Evolutionary conservation across 2,329 filamentous ascomycete genomes (phyloP), one percentile per base, ranked within the genome.

Genomic region (Didymosphaeria variabile): DNA sequence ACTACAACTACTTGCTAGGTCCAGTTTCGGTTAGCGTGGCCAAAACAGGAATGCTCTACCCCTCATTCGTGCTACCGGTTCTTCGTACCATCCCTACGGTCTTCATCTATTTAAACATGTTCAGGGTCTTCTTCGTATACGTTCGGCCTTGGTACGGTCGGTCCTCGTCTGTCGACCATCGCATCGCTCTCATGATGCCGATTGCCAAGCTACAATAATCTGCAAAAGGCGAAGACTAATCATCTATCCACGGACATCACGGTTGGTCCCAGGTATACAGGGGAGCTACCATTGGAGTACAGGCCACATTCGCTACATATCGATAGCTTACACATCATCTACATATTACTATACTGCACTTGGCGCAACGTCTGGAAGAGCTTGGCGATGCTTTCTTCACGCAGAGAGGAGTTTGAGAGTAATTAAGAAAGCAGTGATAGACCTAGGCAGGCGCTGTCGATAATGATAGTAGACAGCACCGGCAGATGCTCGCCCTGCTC

Each of bases 181-280:
- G n/a, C 38, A 38, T 55, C 52, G 52, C 52, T 44, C 23, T 45
- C 23, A 55, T 55, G 52, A 45, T 45, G 10, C 52, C 52, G 52
- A 55, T 55, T 31, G 15, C 15, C 26, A 15, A 44, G 15, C 4
- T 32, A 4, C 31, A 9, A 7, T 15, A 26, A 26, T n/a, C 21
- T 32, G 38, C 29, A 52, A n/a, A 21, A 34, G 26, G 52, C 38
- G 26, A 55, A 45, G 52, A 44, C 26, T 15, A 17, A 38, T 55
- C 17, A 55, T 44, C 21, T 17, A 32, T 26, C 7, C 23, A 7
- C 23, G 21, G 29, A 31, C 15, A 19, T 32, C 10, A 45, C 29
- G 7, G 10, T 21, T 2, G 26, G 23, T 34, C 38, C 6, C n/a
- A 45, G 13, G 3, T 21, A 44, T 15, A 2, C 10, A 44, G 8